These are phyloP conservation scores for Citeromyces hawaiiensis DNA, from an alignment of 1,139 yeast species.

Conservation along the genomic window DNA sequence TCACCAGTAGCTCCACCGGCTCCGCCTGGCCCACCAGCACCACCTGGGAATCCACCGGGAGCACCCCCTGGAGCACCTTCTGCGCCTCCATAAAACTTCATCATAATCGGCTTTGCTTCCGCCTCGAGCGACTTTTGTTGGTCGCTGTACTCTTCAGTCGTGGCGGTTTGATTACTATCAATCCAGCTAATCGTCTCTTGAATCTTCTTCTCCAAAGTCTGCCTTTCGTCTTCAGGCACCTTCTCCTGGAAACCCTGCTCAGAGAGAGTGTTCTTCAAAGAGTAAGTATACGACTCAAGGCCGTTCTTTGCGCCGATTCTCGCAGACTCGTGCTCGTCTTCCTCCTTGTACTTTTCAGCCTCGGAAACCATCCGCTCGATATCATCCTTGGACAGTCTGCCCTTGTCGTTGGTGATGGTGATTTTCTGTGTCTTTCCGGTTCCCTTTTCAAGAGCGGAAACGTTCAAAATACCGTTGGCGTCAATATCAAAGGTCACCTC, in stretches of 20 bases:
- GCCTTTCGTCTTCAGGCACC: conserved; percentile 32
- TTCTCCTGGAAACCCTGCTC: conserved; percentile 38
- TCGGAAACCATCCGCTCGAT: conserved; percentile 92
- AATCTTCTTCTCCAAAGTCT: conserved; percentile 24
- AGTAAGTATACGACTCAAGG: conserved; percentile 42
- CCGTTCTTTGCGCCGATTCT: conserved; percentile 59
- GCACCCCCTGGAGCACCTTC: conserved; percentile 34
- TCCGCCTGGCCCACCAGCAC: conserved; percentile 31
- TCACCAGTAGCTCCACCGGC: conserved; percentile 28
- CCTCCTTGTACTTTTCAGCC: conserved; percentile 77
- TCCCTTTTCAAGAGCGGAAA: conserved; percentile 39
- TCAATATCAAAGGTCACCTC: conserved; percentile 40
- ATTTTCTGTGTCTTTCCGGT: conserved; percentile 66
- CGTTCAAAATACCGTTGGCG: conserved; percentile 41
- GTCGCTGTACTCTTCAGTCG: conserved; percentile 42
- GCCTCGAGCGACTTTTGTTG: conserved; percentile 55
- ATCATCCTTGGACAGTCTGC: conserved; percentile 89
- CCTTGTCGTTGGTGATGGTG: conserved; percentile 87
- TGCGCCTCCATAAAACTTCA: conserved; percentile 47
- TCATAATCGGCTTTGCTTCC: conserved; percentile 52
- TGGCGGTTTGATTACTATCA: conserved; percentile 35
- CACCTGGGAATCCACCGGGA: conserved; percentile 27
- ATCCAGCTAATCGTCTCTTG: conserved; percentile 36
- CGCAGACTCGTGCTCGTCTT: conserved; percentile 71
- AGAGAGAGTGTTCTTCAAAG: conserved; percentile 28